Evolutionary conservation across 306 rosid genomes (phyloP).

Genomic region (Carpinus viminea): DNA sequence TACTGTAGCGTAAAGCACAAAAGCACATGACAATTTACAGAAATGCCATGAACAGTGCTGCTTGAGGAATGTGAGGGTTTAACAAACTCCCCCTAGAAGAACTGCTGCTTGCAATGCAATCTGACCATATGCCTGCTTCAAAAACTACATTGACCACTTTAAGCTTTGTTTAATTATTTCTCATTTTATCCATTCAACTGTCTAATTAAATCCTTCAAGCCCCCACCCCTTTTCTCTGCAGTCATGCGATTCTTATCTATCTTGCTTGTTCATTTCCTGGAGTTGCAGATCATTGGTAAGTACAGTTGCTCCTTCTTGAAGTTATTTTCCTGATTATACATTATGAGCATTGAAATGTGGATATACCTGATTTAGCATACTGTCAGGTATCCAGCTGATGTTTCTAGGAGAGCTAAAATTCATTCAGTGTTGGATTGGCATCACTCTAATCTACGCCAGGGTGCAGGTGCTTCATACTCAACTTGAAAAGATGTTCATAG

Average conservation of each 20-base stretch:
- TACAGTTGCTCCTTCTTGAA: constrained; percentile 18
- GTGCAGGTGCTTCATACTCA: constrained; percentile 59
- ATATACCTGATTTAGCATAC: constrained; percentile 11
- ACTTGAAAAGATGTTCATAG: constrained; percentile 8
- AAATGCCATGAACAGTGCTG: too few relatives aligned
- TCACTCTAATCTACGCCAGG: constrained; percentile 74
- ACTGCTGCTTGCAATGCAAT: constrained; percentile 5
- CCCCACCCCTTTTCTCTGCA: constrained; percentile 38
- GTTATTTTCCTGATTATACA: not conserved
- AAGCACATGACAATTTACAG: too few relatives aligned
- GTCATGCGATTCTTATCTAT: constrained; percentile 85
- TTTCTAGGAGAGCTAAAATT: constrained; percentile 75
- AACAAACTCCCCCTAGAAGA: too few relatives aligned
- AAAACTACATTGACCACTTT: not conserved
- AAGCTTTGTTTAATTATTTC: not conserved
- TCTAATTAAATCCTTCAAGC: not conserved
- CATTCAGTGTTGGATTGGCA: constrained; percentile 88
- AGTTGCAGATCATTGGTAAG: constrained; percentile 80
- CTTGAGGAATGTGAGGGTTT: too few relatives aligned
- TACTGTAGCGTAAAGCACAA: too few relatives aligned
- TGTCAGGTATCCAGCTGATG: constrained; percentile 86
- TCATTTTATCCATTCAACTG: not conserved
- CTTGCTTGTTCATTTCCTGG: constrained; percentile 84
- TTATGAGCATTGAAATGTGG: not conserved
- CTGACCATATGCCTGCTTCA: constrained; percentile 1